Conservation (phyloP, 2,329 filamentous ascomycete species). For the Monilinia fructigena region DNA sequence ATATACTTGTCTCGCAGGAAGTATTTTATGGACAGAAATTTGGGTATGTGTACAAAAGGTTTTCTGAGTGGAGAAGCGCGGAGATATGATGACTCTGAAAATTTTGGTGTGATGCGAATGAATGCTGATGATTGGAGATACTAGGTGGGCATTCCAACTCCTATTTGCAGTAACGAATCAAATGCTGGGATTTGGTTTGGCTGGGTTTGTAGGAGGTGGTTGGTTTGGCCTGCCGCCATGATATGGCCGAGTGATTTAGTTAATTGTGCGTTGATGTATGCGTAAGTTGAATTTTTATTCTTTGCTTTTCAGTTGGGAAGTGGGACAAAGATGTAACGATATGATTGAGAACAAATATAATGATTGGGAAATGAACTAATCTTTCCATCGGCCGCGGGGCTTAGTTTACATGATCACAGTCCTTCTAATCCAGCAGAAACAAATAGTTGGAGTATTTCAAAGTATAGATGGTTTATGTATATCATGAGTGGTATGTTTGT, state of each 20-base stretch:
- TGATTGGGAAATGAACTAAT: too few species aligned
- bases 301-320: too few species aligned
- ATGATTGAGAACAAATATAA: too few species aligned
- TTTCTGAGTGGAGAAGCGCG: too few species aligned
- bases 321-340: too few species aligned
- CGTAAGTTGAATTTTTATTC: constrained; percentile 39
- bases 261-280: constrained; percentile 49
- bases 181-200: constrained; percentile 62
- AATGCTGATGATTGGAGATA: too few species aligned
- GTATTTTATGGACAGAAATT: constrained; percentile 69
- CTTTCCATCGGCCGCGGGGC: constrained; percentile 43
- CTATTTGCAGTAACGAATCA: constrained; percentile 60
- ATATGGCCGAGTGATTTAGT: constrained; percentile 61
- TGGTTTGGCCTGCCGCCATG: constrained; percentile 60
- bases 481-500: constrained; percentile 37
- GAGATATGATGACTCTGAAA: not conserved
- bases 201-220: constrained; percentile 57
- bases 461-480: constrained; percentile 44
- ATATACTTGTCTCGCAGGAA: constrained; percentile 68
- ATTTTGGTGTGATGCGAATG: not conserved
- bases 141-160: constrained; percentile 49
- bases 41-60: constrained; percentile 46
- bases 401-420: too few species aligned
- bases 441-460: constrained; percentile 61
- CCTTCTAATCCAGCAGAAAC: too few species aligned